Percentiles rank a stretch among this genome's conserved stretches.
phyloP scores from a whole-genome alignment of 2,329 filamentous ascomycete species.

The Arthrobotrys pseudoclavata region DNA sequence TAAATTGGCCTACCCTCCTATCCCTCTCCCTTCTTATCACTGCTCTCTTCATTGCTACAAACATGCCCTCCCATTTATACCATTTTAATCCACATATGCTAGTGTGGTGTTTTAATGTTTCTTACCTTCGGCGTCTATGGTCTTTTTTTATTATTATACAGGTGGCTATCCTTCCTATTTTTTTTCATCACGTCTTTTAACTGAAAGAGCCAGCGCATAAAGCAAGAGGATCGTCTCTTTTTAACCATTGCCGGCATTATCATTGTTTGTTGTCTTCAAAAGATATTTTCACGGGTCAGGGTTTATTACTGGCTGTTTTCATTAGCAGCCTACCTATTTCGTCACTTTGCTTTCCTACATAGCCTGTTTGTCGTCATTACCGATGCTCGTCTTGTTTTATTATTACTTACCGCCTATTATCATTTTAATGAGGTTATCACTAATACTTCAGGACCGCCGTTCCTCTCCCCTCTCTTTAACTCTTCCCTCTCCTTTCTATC shows the following conservation, averaged over 20 bases:
- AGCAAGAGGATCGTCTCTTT: slow-evolving; percentile 30
- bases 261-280: slow-evolving; percentile 1
- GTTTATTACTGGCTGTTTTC: slow-evolving; percentile 15
- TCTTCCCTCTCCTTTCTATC: slow-evolving; percentile 3
- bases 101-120: slow-evolving; percentile 22
- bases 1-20: neutral
- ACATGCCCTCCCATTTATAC: slow-evolving; percentile 30
- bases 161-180: slow-evolving; percentile 54
- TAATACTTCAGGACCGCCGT: slow-evolving; percentile 21
- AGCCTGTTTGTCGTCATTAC: slow-evolving; percentile 15
- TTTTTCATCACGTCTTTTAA: slow-evolving; percentile 25
- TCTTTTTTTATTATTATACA: slow-evolving; percentile 31
- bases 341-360: neutral
- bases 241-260: neutral
- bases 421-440: slow-evolving; percentile 24
- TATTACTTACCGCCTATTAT: neutral
- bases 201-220: slow-evolving; percentile 11
- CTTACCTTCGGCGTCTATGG: slow-evolving; percentile 43
- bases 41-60: slow-evolving; percentile 5
- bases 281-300: slow-evolving; percentile 1
- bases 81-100: slow-evolving; percentile 42
- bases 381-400: neutral
- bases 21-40: neutral
- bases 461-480: neutral
- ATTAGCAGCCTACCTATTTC: slow-evolving; percentile 8